Evolutionary conservation across 73 alveolate genomes (phyloP).

Genomic region (Stentor roeselii): DNA sequence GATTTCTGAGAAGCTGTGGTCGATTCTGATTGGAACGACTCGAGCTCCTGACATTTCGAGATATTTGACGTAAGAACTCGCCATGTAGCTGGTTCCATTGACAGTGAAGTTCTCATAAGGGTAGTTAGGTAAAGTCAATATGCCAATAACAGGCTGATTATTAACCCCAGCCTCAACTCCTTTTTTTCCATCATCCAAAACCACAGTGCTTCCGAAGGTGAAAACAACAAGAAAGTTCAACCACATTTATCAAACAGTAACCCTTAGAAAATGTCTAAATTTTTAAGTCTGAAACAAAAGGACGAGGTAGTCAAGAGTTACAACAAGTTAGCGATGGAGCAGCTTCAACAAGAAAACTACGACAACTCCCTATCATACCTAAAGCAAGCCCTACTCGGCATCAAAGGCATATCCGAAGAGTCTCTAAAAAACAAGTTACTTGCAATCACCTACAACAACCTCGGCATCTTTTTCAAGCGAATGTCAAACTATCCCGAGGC

Average conservation of each 20-base stretch:
- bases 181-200: too few relatives aligned
- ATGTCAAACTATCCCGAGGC: neutral
- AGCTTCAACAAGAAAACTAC: neutral
- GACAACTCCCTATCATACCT: neutral
- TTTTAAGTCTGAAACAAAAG: too few relatives aligned
- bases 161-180: too few relatives aligned
- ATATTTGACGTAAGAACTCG: neutral
- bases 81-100: too few relatives aligned
- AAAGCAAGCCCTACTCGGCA: neutral
- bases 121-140: too few relatives aligned
- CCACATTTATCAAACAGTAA: too few relatives aligned
- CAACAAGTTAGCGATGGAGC: neutral
- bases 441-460: neutral
- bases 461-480: neutral
- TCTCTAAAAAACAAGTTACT: neutral
- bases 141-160: too few relatives aligned
- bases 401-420: neutral
- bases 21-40: conserved; percentile 32
- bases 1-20: conserved; percentile 25
- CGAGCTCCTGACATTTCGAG: conserved; percentile 34
- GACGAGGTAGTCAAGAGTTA: too few relatives aligned
- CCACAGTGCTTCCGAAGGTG: too few relatives aligned
- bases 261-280: too few relatives aligned
- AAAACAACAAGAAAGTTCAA: too few relatives aligned
- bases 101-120: too few relatives aligned